These are phyloP conservation scores for Paraconiothyrium sp. DNA, from an alignment of 2,329 filamentous ascomycete genomes.

Conservation along the genomic window DNA sequence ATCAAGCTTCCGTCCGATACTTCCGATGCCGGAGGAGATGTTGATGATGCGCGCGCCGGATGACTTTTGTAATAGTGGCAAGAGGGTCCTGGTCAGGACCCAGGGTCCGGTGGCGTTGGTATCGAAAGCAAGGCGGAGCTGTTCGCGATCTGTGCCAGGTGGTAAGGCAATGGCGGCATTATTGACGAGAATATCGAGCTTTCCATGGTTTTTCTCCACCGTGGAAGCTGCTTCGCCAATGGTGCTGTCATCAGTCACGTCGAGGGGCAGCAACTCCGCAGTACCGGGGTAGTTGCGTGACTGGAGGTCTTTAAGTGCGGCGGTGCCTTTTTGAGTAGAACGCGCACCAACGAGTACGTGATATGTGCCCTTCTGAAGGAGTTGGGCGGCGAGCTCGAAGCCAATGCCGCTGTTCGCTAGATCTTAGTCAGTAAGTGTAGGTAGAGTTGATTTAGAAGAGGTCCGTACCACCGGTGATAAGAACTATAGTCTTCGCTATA, in stretches of 20 bases:
- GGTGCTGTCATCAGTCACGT: slow-evolving; percentile 55
- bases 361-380: slow-evolving; percentile 49
- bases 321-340: slow-evolving; percentile 33
- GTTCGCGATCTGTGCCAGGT: slow-evolving; percentile 32
- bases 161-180: slow-evolving; percentile 47
- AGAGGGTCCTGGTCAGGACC: slow-evolving; percentile 33
- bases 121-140: slow-evolving; percentile 39
- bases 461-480: slow-evolving; percentile 48
- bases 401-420: slow-evolving; percentile 60
- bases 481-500: slow-evolving; percentile 41
- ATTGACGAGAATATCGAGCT: slow-evolving; percentile 51
- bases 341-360: slow-evolving; percentile 38
- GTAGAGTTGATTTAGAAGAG: neutral
- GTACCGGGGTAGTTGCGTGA: slow-evolving; percentile 38
- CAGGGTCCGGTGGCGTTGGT: slow-evolving; percentile 41
- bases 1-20: slow-evolving; percentile 41
- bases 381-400: slow-evolving; percentile 54
- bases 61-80: slow-evolving; percentile 30
- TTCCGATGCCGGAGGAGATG: slow-evolving; percentile 47
- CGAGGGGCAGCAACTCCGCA: slow-evolving; percentile 53
- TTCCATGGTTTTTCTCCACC: slow-evolving; percentile 42
- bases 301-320: slow-evolving; percentile 37
- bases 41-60: slow-evolving; percentile 45
- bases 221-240: slow-evolving; percentile 49
- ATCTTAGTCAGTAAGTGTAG: slow-evolving; percentile 1